phyloP scores from a whole-genome alignment of 352 stramenopile genomes.

The Pythium pectinolyticum region DNA sequence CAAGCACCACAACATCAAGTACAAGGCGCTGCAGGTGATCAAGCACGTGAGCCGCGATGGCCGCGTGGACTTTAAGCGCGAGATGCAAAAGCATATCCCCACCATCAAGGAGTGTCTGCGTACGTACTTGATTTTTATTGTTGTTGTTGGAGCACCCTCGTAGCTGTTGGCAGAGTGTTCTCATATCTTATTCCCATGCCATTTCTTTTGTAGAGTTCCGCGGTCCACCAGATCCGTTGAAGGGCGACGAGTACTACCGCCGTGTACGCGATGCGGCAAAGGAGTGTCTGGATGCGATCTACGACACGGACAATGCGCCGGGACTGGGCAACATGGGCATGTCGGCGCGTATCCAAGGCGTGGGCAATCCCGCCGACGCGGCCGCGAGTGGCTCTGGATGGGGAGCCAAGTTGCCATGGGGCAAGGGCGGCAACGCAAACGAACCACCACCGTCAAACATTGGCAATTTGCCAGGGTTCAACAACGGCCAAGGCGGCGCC shows the following conservation, averaged over 20 bases:
- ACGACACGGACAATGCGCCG: conserved; percentile 80
- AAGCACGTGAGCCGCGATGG: conserved; percentile 91
- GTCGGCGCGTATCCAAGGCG: conserved; percentile 77
- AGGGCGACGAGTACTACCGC: conserved; percentile 94
- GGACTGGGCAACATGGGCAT: conserved; percentile 74
- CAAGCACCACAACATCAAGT: conserved; percentile 95
- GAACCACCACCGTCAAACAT: conserved; percentile 50
- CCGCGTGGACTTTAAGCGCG: conserved; percentile 88
- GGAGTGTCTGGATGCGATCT: conserved; percentile 94
- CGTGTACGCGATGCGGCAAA: conserved; percentile 92
- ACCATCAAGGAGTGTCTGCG: conserved; percentile 92
- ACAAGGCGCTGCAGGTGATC: conserved; percentile 93
- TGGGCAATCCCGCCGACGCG: conserved; percentile 66
- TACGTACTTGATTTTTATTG: conserved; percentile 36
- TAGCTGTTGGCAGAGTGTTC: no score
- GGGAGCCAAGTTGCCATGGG: conserved; percentile 71
- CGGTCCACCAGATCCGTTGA: conserved; percentile 90
- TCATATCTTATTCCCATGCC: no score
- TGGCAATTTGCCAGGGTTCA: conserved; percentile 46
- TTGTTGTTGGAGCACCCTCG: conserved; percentile 2
- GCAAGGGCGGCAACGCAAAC: conserved; percentile 64
- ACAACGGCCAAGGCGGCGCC: conserved; percentile 48
- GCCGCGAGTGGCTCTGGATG: conserved; percentile 46
- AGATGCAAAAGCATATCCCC: conserved; percentile 90
- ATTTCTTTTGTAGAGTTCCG: conserved; percentile 87